Evolutionary conservation across 345 rosid species (phyloP), one percentile per base, ranked within the genome.

Genomic region (Dipteronia dyeriana): DNA sequence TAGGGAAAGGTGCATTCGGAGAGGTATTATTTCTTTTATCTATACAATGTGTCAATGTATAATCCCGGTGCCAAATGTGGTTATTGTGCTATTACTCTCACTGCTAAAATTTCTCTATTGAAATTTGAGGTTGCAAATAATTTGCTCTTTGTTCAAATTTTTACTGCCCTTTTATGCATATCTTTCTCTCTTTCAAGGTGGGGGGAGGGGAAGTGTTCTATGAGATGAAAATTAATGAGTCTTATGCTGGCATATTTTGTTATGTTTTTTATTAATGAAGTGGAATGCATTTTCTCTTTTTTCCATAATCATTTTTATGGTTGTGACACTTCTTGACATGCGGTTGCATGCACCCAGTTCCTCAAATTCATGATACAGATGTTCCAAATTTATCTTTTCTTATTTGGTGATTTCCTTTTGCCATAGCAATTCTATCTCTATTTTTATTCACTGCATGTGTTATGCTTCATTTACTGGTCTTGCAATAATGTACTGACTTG

Each of bases 1-100:
- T 95, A 83, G 99, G 99, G 68, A 95, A 93, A 85, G 99, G 99
- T 47, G 99, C 98, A 77, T 95, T 95, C 80, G 99, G 99, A 75
- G 99, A 95, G 99, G 98, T 95, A 86, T 23, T 67, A 34, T 77
- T 11, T 71, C 45, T 64, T 38, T n/a, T 34, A 54, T 45, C 10
- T n/a, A 23, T 34, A 14, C 34, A n/a, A 75, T 56, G 2, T 68
- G 22, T 81, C 34, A n/a, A 75, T 56, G 2, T 68, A 23, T 81
- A 20, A 20, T 20, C 57, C 49, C 13, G 3, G 22, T 66, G 16
- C 6, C 10, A 38, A 47, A 76, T 22, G 43, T 12, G 22, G 51
- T 65, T n/a, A 6, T 5, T 38, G n/a, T 20, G 47, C 7, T 71
- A 13, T 39, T 38, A 0, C n/a, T 25, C 31, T 71, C 56, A 10